Evolutionary conservation across 225 moss, liverwort and hornwort genomes (phyloP), one percentile per base, ranked within the genome.

Genomic region (Bryum argenteum): DNA sequence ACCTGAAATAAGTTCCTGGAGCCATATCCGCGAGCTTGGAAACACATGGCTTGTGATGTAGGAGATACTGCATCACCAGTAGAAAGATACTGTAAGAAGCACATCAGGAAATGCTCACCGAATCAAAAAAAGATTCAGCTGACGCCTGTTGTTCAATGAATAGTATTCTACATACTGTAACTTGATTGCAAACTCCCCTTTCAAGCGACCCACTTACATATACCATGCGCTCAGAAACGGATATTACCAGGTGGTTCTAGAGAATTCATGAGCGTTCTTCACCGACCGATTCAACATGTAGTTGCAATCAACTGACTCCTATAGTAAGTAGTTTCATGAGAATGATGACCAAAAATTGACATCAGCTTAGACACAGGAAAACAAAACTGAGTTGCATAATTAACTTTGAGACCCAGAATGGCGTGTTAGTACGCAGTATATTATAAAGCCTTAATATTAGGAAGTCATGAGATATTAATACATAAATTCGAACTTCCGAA

Each of bases 1-100:
- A 87, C 87, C 87, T 87, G 81, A 87, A 87, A 37, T 87, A 87
- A 58, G 87, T 82, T 72, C 84, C 84, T 53, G 79, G 42, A 53
- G 75, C 61, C 87, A 87, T 84, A 37, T 87, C 84, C 53, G 53
- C 69, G 79, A 87, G 87, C 65, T 84, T 82, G 61, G 87, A 87
- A 74, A 84, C 82, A 72, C 87, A 87, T 28, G 83, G 84, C 62
- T 82, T 79, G 68, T 87, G 87, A 75, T 87, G 87, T 45, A 87
- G 69, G 67, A 87, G 87, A 82, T 81, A 84, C 84, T 87, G 83
- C 65, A n/a, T n/a, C 70, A 80, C 43, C 68, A 21, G 22, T 42
- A 40, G 40, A 63, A 58, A 48, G 42, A n/a, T 42, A 75, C 16
- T 1, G 53, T 69, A 28, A 76, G 65, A 72, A 71, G 17, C 19